Conservation (phyloP, 495 filamentous ascomycete genomes). For the Aspergillus biplanus region DNA sequence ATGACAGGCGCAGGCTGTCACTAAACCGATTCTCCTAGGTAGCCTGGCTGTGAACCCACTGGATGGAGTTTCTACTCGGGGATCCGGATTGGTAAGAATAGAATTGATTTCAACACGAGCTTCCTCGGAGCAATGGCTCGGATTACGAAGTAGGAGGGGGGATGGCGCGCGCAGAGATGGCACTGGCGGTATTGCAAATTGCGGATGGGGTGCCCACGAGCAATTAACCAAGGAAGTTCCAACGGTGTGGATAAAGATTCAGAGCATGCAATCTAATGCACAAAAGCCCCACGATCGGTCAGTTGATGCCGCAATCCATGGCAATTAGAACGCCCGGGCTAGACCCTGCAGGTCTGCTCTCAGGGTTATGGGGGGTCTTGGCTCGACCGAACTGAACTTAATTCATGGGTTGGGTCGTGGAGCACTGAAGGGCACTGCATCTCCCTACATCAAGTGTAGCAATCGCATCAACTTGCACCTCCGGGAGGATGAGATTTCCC, state of each 20-base stretch:
- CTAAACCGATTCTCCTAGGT: neutral
- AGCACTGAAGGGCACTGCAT: neutral
- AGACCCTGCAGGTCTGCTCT: neutral
- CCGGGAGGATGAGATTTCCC: neutral
- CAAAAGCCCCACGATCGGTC: neutral
- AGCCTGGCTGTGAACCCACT: neutral
- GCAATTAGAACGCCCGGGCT: neutral
- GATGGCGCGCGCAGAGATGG: too few relatives aligned
- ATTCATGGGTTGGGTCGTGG: neutral
- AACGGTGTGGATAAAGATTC: neutral
- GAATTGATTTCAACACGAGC: neutral
- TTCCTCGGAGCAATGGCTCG: neutral
- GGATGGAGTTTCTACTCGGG: neutral
- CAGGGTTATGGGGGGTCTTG: neutral
- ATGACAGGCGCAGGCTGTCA: constrained; percentile 1
- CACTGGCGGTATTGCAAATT: neutral
- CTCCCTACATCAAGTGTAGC: neutral
- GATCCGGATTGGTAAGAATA: neutral
- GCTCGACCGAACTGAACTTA: neutral
- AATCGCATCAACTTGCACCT: neutral
- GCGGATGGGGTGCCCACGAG: neutral
- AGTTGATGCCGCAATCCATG: neutral
- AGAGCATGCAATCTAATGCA: neutral
- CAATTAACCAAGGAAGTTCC: neutral
- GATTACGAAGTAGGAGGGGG: too few relatives aligned